Conservation (phyloP, 371 early-diverging fungal species). For the Mortierella polycephala region DNA sequence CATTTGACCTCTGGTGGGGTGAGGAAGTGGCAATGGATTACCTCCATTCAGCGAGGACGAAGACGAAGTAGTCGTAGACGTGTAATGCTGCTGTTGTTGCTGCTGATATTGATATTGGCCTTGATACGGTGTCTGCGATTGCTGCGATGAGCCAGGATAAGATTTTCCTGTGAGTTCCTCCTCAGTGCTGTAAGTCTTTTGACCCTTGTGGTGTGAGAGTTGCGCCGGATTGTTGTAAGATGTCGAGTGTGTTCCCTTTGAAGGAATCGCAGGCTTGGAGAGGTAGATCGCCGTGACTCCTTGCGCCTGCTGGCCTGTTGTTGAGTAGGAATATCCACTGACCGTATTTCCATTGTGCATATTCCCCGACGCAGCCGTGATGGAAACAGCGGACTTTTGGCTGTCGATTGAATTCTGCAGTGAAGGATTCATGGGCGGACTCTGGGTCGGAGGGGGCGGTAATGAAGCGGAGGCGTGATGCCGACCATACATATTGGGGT, state of each 20-base stretch:
- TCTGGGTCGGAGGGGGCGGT: constrained; percentile 31
- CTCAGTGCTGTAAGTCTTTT: constrained; percentile 15
- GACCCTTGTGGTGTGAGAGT: constrained; percentile 1
- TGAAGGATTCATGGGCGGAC: constrained; percentile 15
- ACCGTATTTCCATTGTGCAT: constrained; percentile 13
- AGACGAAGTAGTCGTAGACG: constrained; percentile 28
- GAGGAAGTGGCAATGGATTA: constrained; percentile 21
- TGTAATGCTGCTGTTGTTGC: constrained; percentile 24
- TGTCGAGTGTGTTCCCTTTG: constrained; percentile 8
- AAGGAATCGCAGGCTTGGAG: constrained; percentile 34
- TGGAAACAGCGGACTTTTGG: not conserved
- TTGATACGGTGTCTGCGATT: constrained; percentile 8
- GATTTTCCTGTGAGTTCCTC: constrained; percentile 19
- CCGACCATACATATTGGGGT: constrained; percentile 15
- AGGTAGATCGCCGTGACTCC: constrained; percentile 45
- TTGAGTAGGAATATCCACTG: constrained; percentile 37
- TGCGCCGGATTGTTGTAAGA: constrained; percentile 18
- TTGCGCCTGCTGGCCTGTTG: constrained; percentile 4
- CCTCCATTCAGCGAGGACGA: constrained; percentile 23
- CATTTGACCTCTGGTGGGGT: constrained; percentile 1
- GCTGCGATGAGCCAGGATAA: constrained; percentile 11
- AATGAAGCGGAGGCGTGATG: constrained; percentile 11
- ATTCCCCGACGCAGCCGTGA: constrained; percentile 8
- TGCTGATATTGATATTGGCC: constrained; percentile 26
- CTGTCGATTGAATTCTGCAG: constrained; percentile 8